Evolutionary conservation across 164 flowering plant species (phyloP).

Genomic region (Berberis vulgaris): DNA sequence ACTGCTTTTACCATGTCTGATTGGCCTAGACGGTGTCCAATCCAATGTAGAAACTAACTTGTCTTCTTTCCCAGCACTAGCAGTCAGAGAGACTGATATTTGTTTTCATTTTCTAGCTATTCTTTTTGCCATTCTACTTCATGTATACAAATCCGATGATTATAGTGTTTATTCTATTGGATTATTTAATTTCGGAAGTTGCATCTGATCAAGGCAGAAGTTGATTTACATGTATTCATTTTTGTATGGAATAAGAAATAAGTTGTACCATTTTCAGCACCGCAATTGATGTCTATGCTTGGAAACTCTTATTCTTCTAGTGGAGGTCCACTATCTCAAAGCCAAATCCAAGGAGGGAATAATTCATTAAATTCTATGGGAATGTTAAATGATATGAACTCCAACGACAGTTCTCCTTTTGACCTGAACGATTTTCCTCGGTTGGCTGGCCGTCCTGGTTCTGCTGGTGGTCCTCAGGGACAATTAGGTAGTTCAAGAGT

Average conservation of each 20-base stretch:
- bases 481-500: conserved; percentile 49
- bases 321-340: conserved; percentile 49
- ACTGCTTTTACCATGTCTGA: too few relatives aligned
- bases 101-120: too few relatives aligned
- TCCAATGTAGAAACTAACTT: too few relatives aligned
- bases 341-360: conserved; percentile 51
- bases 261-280: conserved; percentile 41
- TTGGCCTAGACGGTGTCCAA: too few relatives aligned
- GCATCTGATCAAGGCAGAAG: neutral
- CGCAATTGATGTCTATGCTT: conserved; percentile 86
- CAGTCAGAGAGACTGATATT: too few relatives aligned
- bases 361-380: conserved; percentile 70
- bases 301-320: conserved; percentile 73
- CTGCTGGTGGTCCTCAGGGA: conserved; percentile 96
- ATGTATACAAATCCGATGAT: too few relatives aligned
- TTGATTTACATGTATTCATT: neutral
- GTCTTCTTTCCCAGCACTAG: too few relatives aligned
- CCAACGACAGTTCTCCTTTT: conserved; percentile 81
- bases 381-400: conserved; percentile 71
- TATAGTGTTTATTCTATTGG: neutral
- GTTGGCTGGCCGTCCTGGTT: conserved; percentile 86
- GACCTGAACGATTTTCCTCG: conserved; percentile 92
- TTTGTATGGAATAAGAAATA: neutral
- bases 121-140: too few relatives aligned
- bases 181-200: neutral